Percentiles rank a stretch among this genome's conserved stretches.
Conservation (phyloP, 768 basidiomycete species). For the Termitomyces sp. region DNA sequence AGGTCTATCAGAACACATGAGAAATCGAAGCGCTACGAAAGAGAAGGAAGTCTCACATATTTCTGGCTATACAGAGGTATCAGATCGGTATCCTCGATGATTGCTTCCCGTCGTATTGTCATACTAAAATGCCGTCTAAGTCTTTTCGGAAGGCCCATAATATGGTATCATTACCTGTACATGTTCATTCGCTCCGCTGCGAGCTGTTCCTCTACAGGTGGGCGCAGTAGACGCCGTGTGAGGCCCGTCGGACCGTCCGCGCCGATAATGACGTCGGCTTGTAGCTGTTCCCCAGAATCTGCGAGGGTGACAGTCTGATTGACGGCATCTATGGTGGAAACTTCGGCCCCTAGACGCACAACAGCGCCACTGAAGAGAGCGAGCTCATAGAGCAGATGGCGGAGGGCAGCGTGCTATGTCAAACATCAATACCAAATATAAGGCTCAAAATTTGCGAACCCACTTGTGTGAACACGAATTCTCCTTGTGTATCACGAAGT, state of each 20-base stretch:
- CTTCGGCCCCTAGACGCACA: slow-evolving; percentile 28
- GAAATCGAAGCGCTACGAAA: background rate
- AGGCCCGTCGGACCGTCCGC: slow-evolving; percentile 47
- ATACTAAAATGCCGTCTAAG: slow-evolving; percentile 21
- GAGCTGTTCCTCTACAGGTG: slow-evolving; percentile 23
- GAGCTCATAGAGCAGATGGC: slow-evolving; percentile 38
- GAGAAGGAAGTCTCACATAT: slow-evolving; percentile 14
- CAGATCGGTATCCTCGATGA: slow-evolving; percentile 36
- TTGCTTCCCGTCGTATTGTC: slow-evolving; percentile 29
- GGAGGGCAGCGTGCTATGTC: slow-evolving; percentile 44
- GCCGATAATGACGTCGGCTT: slow-evolving; percentile 49
- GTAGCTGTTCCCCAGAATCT: slow-evolving; percentile 32
- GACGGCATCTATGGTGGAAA: slow-evolving; percentile 22
- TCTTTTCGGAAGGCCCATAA: background rate
- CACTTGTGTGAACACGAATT: slow-evolving; percentile 30
- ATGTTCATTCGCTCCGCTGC: slow-evolving; percentile 24
- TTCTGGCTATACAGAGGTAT: slow-evolving; percentile 20
- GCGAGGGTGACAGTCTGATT: slow-evolving; percentile 26
- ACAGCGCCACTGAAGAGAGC: slow-evolving; percentile 38
- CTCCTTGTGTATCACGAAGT: slow-evolving; percentile 35
- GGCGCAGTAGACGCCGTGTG: slow-evolving; percentile 25
- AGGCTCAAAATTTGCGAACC: slow-evolving; percentile 18
- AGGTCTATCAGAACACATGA: slow-evolving; percentile 11
- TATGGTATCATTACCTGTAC: slow-evolving; percentile 34
- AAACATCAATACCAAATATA: background rate